A percentile compares a stretch with the other conserved stretches of the same genome.
Conservation (phyloP, 2,329 filamentous ascomycete species). For the Elsinoe perseae region DNA sequence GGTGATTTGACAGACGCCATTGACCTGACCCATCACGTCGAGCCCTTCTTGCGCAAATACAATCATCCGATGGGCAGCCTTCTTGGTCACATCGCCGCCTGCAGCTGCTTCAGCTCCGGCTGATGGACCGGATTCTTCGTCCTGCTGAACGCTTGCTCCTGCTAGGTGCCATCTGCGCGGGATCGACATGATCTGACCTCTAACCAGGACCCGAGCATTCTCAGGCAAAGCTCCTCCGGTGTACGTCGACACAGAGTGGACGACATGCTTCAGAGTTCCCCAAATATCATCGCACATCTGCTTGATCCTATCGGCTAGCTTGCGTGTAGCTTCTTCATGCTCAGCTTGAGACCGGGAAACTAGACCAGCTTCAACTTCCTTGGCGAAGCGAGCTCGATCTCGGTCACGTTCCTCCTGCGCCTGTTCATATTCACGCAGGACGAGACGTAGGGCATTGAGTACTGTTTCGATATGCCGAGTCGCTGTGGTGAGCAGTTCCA, state of each 20-base stretch:
- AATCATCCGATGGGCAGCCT: conserved; percentile 65
- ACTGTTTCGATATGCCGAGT: conserved; percentile 73
- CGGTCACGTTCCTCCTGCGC: conserved; percentile 19
- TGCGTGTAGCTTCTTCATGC: conserved; percentile 38
- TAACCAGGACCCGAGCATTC: conserved; percentile 76
- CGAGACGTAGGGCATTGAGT: conserved; percentile 63
- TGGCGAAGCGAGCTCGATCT: conserved; percentile 17
- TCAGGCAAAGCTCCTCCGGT: conserved; percentile 86
- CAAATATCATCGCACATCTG: conserved; percentile 47
- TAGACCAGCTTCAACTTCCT: conserved; percentile 22
- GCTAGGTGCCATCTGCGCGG: conserved; percentile 75
- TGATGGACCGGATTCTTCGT: conserved; percentile 21
- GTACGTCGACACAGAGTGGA: conserved; percentile 79
- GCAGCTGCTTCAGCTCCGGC: conserved; percentile 27
- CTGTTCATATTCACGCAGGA: conserved; percentile 71
- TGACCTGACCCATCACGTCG: conserved; percentile 91
- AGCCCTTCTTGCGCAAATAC: conserved; percentile 83
- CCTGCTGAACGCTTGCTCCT: conserved; percentile 23
- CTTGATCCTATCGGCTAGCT: conserved; percentile 69
- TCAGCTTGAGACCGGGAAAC: conserved; percentile 22
- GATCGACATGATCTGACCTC: conserved; percentile 73
- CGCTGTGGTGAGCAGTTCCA: conserved; percentile 71
- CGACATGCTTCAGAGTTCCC: conserved; percentile 62
- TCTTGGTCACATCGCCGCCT: conserved; percentile 38
- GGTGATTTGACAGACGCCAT: conserved; percentile 77